Base-by-base conservation (phyloP, 208 protist species). In the Leishmania tarentolae region DNA sequence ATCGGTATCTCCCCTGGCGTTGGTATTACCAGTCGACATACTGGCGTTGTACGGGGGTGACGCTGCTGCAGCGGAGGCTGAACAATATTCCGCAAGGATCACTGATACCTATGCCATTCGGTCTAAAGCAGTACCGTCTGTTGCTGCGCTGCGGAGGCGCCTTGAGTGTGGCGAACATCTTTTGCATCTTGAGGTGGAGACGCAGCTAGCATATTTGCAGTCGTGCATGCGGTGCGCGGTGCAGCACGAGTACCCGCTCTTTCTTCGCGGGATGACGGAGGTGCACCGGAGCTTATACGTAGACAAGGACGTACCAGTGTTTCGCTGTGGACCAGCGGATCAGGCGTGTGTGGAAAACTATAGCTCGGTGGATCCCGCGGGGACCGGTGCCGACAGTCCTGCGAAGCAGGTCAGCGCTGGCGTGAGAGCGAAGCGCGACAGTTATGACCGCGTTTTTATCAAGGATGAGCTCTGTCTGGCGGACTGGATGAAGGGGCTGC, bases 401-500 rank as follows among this genome's bases (percentile, higher is more conserved):
- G 61, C 61, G 2, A 19, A 31, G 61, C 31, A 40, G 3, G 61
- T 11, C 13, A 66, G 61, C 9, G 31, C n/a, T 0, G 31, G 4
- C 13, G 61, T 17, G 31, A 37, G 31, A 21, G 8, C 24, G 31
- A 15, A 28, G 8, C 15, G 31, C 40, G 28, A 2, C 50, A 21
- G 42, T 35, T 59, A 52, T 37, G 68, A 65, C 52, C 59, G 28
- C 13, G 80, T 84, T 7, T 28, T 15, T 1, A 42, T 84, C 52
- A 37, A 19, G 11, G 75, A 80, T 35, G 80, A 76, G 42, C 19
- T 35, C n/a, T 21, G 75, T 15, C 80, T 66, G 47, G 47, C 19
- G 28, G 72, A 47, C 35, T 84, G 80, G 80, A 80, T 80, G 80
- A 70, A 76, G 57, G 57, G 80, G 69, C 40, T 84, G 75, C 70